Percentiles rank a stretch among this genome's conserved stretches.
Conservation (phyloP, 192 early-diverging fungal species). For the Backusella sp. region DNA sequence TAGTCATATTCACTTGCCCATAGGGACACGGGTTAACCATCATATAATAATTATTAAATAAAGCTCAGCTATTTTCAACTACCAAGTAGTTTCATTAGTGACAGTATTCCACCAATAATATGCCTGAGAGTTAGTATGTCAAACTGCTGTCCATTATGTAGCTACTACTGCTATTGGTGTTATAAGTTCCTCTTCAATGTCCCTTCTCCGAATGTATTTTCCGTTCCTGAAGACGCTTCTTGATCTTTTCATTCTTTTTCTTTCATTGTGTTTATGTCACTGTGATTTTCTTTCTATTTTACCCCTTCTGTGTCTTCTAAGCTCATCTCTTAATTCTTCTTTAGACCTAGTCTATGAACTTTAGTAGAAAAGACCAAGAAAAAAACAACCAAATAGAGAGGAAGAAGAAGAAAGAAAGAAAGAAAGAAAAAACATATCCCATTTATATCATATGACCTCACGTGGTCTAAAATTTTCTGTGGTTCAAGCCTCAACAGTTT, state of each 20-base stretch:
- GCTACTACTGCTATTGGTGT: background rate
- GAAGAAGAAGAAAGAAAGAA: background rate
- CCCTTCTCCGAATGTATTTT: background rate
- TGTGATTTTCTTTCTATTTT: background rate
- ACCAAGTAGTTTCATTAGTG: slow-evolving; percentile 52
- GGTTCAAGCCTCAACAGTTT: too few species aligned
- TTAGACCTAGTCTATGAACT: background rate
- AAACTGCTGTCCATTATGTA: slow-evolving; percentile 37
- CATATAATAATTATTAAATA: too few species aligned
- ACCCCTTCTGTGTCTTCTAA: background rate
- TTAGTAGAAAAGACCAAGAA: background rate
- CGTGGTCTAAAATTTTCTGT: background rate
- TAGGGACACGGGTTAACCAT: too few species aligned
- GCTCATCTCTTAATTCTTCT: background rate
- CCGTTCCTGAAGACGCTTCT: background rate
- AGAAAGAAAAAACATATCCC: background rate
- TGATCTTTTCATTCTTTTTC: background rate
- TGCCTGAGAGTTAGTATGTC: slow-evolving; percentile 37
- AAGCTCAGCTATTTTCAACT: too few species aligned
- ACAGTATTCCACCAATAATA: slow-evolving; percentile 54
- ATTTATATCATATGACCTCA: background rate
- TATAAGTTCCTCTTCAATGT: background rate
- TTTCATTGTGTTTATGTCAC: background rate
- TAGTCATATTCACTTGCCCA: too few species aligned
- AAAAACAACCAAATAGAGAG: background rate